Percentiles rank a stretch among this genome's conserved stretches.
Conservation (phyloP, 768 basidiomycete species). For the Boletus rubropictus region DNA sequence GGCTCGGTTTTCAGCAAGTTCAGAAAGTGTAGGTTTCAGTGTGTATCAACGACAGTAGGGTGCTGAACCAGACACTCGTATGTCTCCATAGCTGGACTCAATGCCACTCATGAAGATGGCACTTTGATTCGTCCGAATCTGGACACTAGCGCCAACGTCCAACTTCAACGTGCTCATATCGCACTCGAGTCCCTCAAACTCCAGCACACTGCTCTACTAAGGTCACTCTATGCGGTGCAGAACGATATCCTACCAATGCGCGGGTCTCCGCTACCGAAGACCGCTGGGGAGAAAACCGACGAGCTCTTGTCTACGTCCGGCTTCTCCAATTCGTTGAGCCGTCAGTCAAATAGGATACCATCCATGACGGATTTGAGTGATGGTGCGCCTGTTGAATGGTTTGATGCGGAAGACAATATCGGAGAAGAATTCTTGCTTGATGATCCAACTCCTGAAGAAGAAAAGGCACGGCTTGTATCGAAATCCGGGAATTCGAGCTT, state of each 20-base stretch:
- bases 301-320: slow-evolving; percentile 19
- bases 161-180: slow-evolving; percentile 41
- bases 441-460: slow-evolving; percentile 35
- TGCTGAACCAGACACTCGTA: not conserved
- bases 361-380: slow-evolving; percentile 46
- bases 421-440: slow-evolving; percentile 61
- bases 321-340: slow-evolving; percentile 27
- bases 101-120: slow-evolving; percentile 26
- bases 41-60: not conserved
- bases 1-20: slow-evolving; percentile 51
- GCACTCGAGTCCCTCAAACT: slow-evolving; percentile 51
- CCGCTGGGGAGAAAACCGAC: slow-evolving; percentile 45
- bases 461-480: slow-evolving; percentile 34
- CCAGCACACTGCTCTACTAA: slow-evolving; percentile 50
- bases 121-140: slow-evolving; percentile 11
- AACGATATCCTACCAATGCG: slow-evolving; percentile 24
- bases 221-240: slow-evolving; percentile 36
- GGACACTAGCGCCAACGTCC: slow-evolving; percentile 16
- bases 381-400: slow-evolving; percentile 58
- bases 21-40: slow-evolving; percentile 44
- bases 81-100: slow-evolving; percentile 16
- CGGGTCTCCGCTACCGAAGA: slow-evolving; percentile 37
- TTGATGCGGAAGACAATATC: slow-evolving; percentile 55
- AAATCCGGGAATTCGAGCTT: slow-evolving; percentile 40
- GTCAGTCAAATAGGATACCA: slow-evolving; percentile 41